A percentile compares a stretch with the other conserved stretches of the same genome.
phyloP scores from a whole-genome alignment of 2,329 filamentous ascomycete genomes.

The Pseudocercospora fuligena region DNA sequence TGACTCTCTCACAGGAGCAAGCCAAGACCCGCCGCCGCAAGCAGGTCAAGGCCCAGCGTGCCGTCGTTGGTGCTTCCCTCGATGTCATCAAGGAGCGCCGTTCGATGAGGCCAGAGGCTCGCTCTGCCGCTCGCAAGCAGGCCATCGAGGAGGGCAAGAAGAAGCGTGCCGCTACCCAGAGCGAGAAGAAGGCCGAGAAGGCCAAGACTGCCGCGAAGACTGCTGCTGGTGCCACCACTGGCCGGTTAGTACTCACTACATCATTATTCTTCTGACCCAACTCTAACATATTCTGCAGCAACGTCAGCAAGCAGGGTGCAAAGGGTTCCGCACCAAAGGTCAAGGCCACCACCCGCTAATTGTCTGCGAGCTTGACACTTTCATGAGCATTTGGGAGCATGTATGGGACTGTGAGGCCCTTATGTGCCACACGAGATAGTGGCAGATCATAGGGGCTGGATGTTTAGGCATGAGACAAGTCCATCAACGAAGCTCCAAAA shows the following conservation, averaged over 20 bases:
- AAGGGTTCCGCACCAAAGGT: constrained; percentile 90
- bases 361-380: neutral
- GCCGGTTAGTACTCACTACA: constrained; percentile 47
- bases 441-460: neutral
- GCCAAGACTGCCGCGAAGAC: constrained; percentile 89
- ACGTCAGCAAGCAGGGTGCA: constrained; percentile 90
- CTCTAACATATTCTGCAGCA: constrained; percentile 55
- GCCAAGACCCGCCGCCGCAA: constrained; percentile 99
- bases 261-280: neutral
- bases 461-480: constrained; percentile 22
- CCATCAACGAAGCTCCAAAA: constrained; percentile 18
- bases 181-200: constrained; percentile 99
- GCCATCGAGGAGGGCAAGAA: constrained; percentile 99
- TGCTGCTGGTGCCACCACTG: constrained; percentile 72
- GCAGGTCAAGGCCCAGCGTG: constrained; percentile 98
- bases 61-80: constrained; percentile 97
- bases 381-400: constrained; percentile 5
- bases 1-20: constrained; percentile 73
- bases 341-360: constrained; percentile 83
- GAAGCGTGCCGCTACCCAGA: constrained; percentile 88
- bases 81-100: constrained; percentile 99
- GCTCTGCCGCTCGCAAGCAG: constrained; percentile 82
- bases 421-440: neutral
- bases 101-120: constrained; percentile 90
- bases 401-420: constrained; percentile 3